Conservation (phyloP, 768 basidiomycete species). For the Epithele typhae region DNA sequence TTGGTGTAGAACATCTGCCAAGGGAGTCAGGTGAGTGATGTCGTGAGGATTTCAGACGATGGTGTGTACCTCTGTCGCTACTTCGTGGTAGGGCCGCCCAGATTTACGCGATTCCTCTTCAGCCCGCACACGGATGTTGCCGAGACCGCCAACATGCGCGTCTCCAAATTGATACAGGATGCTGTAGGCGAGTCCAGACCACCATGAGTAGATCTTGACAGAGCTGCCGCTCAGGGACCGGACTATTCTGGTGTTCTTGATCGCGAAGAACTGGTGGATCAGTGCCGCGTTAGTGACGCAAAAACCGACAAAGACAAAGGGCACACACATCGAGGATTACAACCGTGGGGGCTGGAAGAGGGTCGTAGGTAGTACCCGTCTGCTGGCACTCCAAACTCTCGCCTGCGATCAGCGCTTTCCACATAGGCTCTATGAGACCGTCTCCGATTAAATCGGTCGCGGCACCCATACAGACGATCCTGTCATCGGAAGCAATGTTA, state of each 20-base stretch:
- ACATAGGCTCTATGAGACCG: too few relatives aligned
- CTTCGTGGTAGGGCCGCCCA: background rate
- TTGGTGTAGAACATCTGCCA: too few relatives aligned
- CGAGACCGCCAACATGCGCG: slow-evolving; percentile 4
- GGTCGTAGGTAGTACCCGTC: background rate
- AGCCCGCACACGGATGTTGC: slow-evolving; percentile 4
- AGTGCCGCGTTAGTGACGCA: too few relatives aligned
- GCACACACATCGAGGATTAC: slow-evolving; percentile 8
- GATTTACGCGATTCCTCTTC: slow-evolving; percentile 5
- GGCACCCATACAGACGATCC: too few relatives aligned
- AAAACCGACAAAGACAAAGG: too few relatives aligned
- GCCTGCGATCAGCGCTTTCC: background rate
- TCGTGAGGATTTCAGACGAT: too few relatives aligned
- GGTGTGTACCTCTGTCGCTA: slow-evolving; percentile 2
- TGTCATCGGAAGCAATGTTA: too few relatives aligned
- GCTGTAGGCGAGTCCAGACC: background rate
- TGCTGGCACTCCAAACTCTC: background rate
- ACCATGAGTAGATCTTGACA: slow-evolving; percentile 4
- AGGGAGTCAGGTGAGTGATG: too few relatives aligned
- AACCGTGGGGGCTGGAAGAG: slow-evolving; percentile 1
- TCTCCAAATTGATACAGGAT: slow-evolving; percentile 5
- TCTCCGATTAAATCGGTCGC: too few relatives aligned
- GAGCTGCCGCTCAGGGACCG: background rate
- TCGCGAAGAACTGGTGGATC: slow-evolving; percentile 7
- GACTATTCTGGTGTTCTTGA: background rate